These are phyloP conservation scores for Coemansia reversa DNA, from an alignment of 192 early-diverging fungal genomes.

Conservation along the genomic window DNA sequence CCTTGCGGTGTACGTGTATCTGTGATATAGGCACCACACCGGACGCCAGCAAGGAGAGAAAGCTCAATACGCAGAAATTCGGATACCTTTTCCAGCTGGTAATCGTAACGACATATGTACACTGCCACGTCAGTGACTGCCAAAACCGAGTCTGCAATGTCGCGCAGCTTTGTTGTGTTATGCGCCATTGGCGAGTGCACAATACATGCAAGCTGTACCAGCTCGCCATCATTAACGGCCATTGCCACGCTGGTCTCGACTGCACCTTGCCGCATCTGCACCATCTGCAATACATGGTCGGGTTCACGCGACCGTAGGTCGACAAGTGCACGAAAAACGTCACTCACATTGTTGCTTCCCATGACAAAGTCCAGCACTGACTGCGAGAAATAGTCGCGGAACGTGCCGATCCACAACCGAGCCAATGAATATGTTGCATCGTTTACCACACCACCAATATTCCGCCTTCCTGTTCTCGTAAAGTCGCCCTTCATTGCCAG, in stretches of 20 bases:
- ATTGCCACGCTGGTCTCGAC: slow-evolving; percentile 60
- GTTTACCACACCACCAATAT: slow-evolving; percentile 69
- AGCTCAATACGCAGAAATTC: slow-evolving; percentile 64
- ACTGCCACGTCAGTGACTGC: slow-evolving; percentile 63
- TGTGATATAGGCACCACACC: slow-evolving; percentile 57
- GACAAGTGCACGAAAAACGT: slow-evolving; percentile 45
- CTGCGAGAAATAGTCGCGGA: slow-evolving; percentile 73
- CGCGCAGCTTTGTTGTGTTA: slow-evolving; percentile 45
- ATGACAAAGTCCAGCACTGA: slow-evolving; percentile 46
- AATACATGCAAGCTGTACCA: slow-evolving; percentile 61
- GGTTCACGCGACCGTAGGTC: slow-evolving; percentile 51
- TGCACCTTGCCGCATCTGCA: slow-evolving; percentile 26
- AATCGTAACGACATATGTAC: slow-evolving; percentile 69
- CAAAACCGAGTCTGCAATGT: slow-evolving; percentile 66
- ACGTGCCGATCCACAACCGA: slow-evolving; percentile 70
- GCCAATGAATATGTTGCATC: slow-evolving; percentile 77
- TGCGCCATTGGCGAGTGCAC: slow-evolving; percentile 59
- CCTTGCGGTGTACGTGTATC: slow-evolving; percentile 41
- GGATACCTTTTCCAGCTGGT: slow-evolving; percentile 66
- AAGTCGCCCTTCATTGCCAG: slow-evolving; percentile 78
- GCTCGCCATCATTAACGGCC: slow-evolving; percentile 66
- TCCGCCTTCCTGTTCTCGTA: slow-evolving; percentile 73
- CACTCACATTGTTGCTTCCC: slow-evolving; percentile 31
- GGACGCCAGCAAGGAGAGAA: slow-evolving; percentile 56
- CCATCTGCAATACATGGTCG: slow-evolving; percentile 29